Base-by-base conservation (phyloP, 140 eudicot species). In the Anethum foeniculum region DNA sequence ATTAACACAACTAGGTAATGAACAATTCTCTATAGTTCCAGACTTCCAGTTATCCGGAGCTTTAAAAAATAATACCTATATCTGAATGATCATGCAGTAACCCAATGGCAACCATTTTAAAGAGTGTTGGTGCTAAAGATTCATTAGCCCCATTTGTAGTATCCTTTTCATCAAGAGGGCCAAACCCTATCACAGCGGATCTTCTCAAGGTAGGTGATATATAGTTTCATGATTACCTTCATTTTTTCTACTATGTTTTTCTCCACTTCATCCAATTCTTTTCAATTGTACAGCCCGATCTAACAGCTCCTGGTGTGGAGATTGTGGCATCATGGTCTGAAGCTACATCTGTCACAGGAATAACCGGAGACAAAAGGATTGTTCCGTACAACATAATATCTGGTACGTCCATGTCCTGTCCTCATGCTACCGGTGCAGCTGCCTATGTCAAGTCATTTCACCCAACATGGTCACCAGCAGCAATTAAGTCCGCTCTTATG, bases 391-490 rank as follows among this genome's bases (percentile, higher is more conserved):
- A 84, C 71, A 84, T 93, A 19, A 75, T 87, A 32, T 91, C 93
- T 0, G 98, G 98, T 21, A 93, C 98, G 13, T 93, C 97, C 28
- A 90, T 93, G 96, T 82, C 97, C 58, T 93, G 97, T 69, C 96
- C 97, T 9, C 97, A 93, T 39, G 97, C 88, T 36, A 38, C 88
- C 2, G 97, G 88, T 0, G 91, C 90, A 25, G 96, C 94, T 39
- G 94, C 92, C 23, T 90, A 90, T 49, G 88, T 93, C 27, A 93
- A 90, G 77, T 87, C 93, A 7, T 87, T 86, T 77, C 83, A 90
- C 82, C 96, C 97, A 0, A 47, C 86, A 0, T 90, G 94, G 96
- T 89, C 92, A n/a, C 94, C 97, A 10, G 90, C 97, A 0, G 97
- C 92, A 1, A 85, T 93, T 62, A 88, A 89, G 75, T 90, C 97